Conservation (phyloP, 257 asterid species). For the Capsicum rhomboideum region DNA sequence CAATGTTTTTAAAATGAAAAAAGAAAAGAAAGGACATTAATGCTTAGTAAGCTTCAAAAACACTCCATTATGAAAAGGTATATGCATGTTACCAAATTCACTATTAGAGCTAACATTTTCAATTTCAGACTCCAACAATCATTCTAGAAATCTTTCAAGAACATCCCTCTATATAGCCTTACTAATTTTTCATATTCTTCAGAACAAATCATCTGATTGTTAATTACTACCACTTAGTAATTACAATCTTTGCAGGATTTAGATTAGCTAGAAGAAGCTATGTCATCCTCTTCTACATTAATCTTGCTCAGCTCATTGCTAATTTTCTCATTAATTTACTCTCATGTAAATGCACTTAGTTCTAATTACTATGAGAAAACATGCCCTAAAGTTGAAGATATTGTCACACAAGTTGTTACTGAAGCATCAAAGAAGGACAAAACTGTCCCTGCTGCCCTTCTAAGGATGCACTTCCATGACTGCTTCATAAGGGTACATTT, state of each 20-base stretch:
- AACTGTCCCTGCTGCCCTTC: conserved; percentile 12
- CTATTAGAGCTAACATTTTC: conserved; percentile 2
- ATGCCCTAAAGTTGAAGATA: conserved; percentile 7
- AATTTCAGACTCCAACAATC: not conserved
- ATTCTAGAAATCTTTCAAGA: not conserved
- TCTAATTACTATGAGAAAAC: conserved; percentile 20
- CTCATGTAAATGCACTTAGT: conserved; percentile 24
- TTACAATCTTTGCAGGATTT: not conserved
- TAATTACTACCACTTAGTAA: not conserved
- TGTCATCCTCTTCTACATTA: not conserved
- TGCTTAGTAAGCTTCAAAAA: conserved; percentile 14
- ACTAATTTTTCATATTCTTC: not conserved
- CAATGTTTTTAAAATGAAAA: not conserved
- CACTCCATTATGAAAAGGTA: conserved; percentile 12
- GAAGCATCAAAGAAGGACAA: not conserved
- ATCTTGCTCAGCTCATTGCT: not conserved
- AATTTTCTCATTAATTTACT: conserved; percentile 1
- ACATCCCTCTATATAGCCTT: conserved; percentile 13
- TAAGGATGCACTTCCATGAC: conserved; percentile 18
- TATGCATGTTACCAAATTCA: conserved; percentile 15
- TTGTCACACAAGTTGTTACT: not conserved
- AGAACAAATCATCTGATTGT: not conserved
- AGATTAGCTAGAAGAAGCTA: not conserved
- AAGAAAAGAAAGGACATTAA: not conserved
- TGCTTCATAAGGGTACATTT: conserved; percentile 12